Conservation (phyloP, 495 filamentous ascomycete genomes). For the Penicillium bialowiezense region DNA sequence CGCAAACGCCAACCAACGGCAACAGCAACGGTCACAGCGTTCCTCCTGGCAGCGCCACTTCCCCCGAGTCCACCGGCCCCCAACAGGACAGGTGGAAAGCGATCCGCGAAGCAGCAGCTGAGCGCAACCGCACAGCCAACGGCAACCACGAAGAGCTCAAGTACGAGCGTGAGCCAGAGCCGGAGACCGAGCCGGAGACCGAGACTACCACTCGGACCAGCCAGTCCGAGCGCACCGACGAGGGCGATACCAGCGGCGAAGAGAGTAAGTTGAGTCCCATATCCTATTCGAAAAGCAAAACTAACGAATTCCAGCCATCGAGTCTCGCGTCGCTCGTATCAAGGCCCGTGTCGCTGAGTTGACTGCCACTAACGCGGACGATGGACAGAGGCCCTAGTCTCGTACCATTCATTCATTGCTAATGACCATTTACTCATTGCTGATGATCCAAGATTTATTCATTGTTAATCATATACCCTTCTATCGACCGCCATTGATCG, state of each 20-base stretch:
- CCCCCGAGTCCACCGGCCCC: slow-evolving; percentile 16
- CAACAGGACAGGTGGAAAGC: slow-evolving; percentile 84
- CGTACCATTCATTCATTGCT: neutral
- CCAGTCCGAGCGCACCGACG: slow-evolving; percentile 59
- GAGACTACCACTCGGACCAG: slow-evolving; percentile 27
- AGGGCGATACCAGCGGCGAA: slow-evolving; percentile 88
- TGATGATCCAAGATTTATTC: slow-evolving; percentile 3
- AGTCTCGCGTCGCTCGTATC: slow-evolving; percentile 94
- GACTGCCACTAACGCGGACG: slow-evolving; percentile 76
- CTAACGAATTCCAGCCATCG: slow-evolving; percentile 66
- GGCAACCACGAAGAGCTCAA: slow-evolving; percentile 41
- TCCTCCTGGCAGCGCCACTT: slow-evolving; percentile 8
- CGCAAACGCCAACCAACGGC: slow-evolving; percentile 22
- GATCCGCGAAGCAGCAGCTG: slow-evolving; percentile 87
- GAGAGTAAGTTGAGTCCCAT: slow-evolving; percentile 68
- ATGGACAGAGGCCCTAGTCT: slow-evolving; percentile 15
- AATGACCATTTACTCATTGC: neutral
- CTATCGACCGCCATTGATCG: slow-evolving; percentile 13
- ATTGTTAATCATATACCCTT: slow-evolving; percentile 14
- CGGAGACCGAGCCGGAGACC: slow-evolving; percentile 53
- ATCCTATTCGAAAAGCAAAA: neutral
- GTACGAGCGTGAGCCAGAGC: slow-evolving; percentile 46
- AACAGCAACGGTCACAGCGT: slow-evolving; percentile 19
- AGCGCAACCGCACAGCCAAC: slow-evolving; percentile 58
- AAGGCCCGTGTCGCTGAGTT: slow-evolving; percentile 94